Conservation (phyloP, 2,329 filamentous ascomycete genomes). For the Diaporthe amygdali region DNA sequence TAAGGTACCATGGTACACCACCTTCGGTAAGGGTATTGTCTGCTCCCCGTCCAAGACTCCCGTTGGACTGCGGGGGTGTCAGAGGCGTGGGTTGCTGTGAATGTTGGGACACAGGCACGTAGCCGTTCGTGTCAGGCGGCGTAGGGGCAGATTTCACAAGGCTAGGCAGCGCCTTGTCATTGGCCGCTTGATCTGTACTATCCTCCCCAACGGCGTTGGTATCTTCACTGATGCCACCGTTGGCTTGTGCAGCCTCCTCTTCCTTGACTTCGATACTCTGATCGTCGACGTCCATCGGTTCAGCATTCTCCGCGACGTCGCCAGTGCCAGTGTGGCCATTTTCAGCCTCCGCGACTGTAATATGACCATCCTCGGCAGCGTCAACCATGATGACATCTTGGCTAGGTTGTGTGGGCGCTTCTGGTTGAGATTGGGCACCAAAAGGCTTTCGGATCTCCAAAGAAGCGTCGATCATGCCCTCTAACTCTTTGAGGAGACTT, state of each 20-base stretch:
- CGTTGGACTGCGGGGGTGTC: constrained; percentile 71
- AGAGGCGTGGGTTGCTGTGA: constrained; percentile 54
- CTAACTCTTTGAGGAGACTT: constrained; percentile 73
- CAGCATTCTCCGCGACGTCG: constrained; percentile 29
- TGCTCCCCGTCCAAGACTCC: constrained; percentile 55
- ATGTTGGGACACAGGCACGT: constrained; percentile 39
- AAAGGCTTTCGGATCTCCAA: constrained; percentile 58
- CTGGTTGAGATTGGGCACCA: constrained; percentile 38
- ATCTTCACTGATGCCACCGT: constrained; percentile 35
- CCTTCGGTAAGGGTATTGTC: constrained; percentile 68
- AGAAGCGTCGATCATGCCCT: constrained; percentile 73
- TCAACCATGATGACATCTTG: constrained; percentile 60
- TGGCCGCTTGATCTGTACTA: constrained; percentile 28
- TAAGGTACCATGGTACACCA: constrained; percentile 87
- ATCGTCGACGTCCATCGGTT: constrained; percentile 33
- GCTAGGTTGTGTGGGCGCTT: constrained; percentile 44
- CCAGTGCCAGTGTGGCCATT: constrained; percentile 37
- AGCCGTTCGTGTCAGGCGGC: constrained; percentile 55
- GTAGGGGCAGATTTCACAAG: constrained; percentile 43
- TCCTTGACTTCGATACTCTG: constrained; percentile 39
- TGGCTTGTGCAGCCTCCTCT: constrained; percentile 33
- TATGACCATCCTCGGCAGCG: constrained; percentile 49
- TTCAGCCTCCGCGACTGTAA: constrained; percentile 48
- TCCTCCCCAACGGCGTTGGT: constrained; percentile 35
- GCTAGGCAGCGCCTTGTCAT: constrained; percentile 30